A percentile compares a stretch with the other conserved stretches of the same genome.
Conservation (phyloP, 257 asterid genomes). For the Plantago major region DNA sequence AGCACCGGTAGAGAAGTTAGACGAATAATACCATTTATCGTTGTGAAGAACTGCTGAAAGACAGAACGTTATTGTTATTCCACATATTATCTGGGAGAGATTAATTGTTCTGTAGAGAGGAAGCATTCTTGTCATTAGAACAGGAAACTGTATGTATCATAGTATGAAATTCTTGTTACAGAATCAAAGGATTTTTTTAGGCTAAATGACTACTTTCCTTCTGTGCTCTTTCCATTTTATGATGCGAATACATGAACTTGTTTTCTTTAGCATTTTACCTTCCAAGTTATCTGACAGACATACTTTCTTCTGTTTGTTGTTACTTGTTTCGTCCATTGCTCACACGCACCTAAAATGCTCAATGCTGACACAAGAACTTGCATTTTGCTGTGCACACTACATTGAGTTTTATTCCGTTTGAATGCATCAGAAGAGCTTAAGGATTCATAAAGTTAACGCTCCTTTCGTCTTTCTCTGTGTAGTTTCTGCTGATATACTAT, state of each 20-base stretch:
- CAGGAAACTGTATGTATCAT: conserved; percentile 17
- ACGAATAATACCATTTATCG: conserved; percentile 19
- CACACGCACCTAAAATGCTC: neutral
- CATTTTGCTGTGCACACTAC: neutral
- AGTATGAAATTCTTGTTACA: conserved; percentile 9
- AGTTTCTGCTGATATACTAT: neutral
- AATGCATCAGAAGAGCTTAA: neutral
- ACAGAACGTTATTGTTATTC: conserved; percentile 17
- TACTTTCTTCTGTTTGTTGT: neutral
- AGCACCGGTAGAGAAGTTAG: conserved; percentile 30
- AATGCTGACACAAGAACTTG: neutral
- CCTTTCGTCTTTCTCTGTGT: neutral
- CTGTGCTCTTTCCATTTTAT: neutral
- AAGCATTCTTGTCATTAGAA: conserved; percentile 29
- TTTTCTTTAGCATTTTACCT: neutral
- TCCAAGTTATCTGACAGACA: neutral
- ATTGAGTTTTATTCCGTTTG: neutral
- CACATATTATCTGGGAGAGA: conserved; percentile 26
- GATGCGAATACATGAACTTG: neutral
- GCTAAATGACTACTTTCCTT: neutral
- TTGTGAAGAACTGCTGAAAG: conserved; percentile 9
- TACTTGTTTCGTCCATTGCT: neutral
- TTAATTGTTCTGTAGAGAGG: conserved; percentile 33
- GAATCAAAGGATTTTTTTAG: neutral
- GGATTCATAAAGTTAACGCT: too few relatives aligned